Base-by-base conservation (phyloP, 257 asterid species). In the Ilex asprella region DNA sequence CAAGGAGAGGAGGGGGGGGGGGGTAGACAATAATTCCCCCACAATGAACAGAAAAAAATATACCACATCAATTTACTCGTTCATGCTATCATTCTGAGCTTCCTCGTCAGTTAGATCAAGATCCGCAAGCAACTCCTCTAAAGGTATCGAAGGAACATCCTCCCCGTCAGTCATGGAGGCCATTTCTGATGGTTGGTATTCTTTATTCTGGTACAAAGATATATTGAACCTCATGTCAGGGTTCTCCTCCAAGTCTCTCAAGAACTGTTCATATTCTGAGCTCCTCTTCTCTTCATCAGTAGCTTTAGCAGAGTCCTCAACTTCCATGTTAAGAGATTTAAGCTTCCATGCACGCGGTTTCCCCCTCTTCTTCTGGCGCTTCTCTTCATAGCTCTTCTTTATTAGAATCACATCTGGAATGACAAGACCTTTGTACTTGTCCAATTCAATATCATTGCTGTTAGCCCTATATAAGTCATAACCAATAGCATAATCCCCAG, bases 401-500 rank as follows among this genome's bases (percentile, higher is more conserved):
- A 82, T 55, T 16, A 84, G 47, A 54, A 83, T 39, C 16, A 70
- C 87, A 11, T 76, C 81, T 0, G 87, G 87, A 13, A 81, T 57
- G 44, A 16, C 64, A 50, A 66, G 69, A 39, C 79, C 76, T 49
- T 67, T 75, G 66, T 77, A 69, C 60, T 84, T 78, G 61, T 83
- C 84, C 67, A 80, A 14, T 59, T 84, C 87, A n/a, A 70, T 57
- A 44, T 79, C 79, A 49, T 76, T 76, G 63, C 3, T 68, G 41
- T 82, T 82, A 11, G 88, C 77, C 16, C 78, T 69, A 60, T 67
- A 56, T 47, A 83, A 58, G 62, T 84, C 90, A 58, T 84, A 84
- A 30, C 91, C 91, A 61, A 81, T 80, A 15, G 91, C 87, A 56
- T 70, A 15, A 58, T 78, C 87, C 10, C 87, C 91, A 7, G 82